Base-by-base conservation (phyloP, 164 flowering plant genomes). In the Akebia trifoliata region DNA sequence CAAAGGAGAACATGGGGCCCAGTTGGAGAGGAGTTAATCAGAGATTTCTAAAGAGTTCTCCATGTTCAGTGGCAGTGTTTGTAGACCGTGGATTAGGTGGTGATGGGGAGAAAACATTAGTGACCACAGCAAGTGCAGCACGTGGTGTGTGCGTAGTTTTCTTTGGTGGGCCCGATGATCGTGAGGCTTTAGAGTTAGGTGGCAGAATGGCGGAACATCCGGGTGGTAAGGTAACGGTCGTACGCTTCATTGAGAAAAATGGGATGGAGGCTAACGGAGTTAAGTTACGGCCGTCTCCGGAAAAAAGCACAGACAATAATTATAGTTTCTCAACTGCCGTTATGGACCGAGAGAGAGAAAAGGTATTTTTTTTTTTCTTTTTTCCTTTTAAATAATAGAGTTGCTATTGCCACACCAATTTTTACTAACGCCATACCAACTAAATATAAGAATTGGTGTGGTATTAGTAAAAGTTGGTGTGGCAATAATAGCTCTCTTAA, bases 101-200 rank as follows among this genome's bases (percentile, higher is more conserved):
- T 26, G 39, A 12, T 0, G 46, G 47, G 25, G 48, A 44, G 70
- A 50, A 8, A 31, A 50, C 60, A 2, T 47, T 70, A 1, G 71
- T 58, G 50, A 17, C 22, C 50, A 54, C 8, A 34, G 47, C 7
- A 6, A 35, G 52, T 2, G 61, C 38, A n/a, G 55, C 56, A 17
- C 43, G 28, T 15, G 50, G 72, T 18, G 73, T 86, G 2, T 70
- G 85, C 32, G 60, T 86, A 1, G 1, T 81, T 20, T 89, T 86
- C 72, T 77, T 82, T 20, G 91, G 96, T 3, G 96, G 96, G 31
- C 87, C 90, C 0, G 91, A 89, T 60, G 84, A 80, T 44, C 74
- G 89, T 0, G 86, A 84, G 73, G 87, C 86, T 0, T 30, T 89
- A 71, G 81, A 69, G 47, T 48, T 79, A 25, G 87, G 78, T 4